Conservation (phyloP, 2,329 filamentous ascomycete genomes). For the Purpureocillium lavendulum region DNA sequence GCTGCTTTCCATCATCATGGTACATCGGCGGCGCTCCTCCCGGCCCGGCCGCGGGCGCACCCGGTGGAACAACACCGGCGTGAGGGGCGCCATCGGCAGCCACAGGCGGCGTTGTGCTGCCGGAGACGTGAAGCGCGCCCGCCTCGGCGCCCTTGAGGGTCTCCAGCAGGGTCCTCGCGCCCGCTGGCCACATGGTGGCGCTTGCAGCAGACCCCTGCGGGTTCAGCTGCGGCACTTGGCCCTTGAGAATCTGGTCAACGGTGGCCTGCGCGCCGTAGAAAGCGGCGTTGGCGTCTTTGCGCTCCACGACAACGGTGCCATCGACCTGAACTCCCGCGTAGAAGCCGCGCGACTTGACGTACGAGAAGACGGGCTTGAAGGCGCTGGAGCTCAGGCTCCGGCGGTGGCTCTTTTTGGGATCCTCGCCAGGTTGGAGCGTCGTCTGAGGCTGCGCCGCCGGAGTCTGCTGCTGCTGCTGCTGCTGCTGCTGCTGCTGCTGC, state of each 20-base stretch:
- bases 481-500: slow-evolving; percentile 1
- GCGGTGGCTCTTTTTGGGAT: slow-evolving; percentile 16
- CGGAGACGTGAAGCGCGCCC: slow-evolving; percentile 8
- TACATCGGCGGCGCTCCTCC: slow-evolving; percentile 2
- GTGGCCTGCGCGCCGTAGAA: slow-evolving; percentile 64
- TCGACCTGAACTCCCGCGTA: slow-evolving; percentile 84
- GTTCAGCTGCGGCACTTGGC: slow-evolving; percentile 20
- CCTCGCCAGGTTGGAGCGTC: slow-evolving; percentile 17
- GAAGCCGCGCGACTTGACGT: slow-evolving; percentile 82
- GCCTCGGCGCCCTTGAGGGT: slow-evolving; percentile 23
- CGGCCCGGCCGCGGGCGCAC: not conserved
- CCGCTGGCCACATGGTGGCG: slow-evolving; percentile 21
- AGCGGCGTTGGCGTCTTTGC: slow-evolving; percentile 77
- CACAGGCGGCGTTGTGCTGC: not conserved
- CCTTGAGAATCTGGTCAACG: slow-evolving; percentile 38
- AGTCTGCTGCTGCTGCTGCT: not conserved
- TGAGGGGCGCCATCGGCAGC: not conserved
- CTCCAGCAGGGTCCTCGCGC: slow-evolving; percentile 20
- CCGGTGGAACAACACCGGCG: not conserved
- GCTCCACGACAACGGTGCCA: slow-evolving; percentile 77
- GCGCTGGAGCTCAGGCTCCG: slow-evolving; percentile 19
- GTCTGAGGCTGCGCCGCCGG: no score
- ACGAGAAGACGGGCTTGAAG: slow-evolving; percentile 44
- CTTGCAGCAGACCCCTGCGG: slow-evolving; percentile 1
- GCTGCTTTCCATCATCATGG: slow-evolving; percentile 5